phyloP scores from a whole-genome alignment of 495 filamentous ascomycete species.

The Annulohypoxylon maeteangense region DNA sequence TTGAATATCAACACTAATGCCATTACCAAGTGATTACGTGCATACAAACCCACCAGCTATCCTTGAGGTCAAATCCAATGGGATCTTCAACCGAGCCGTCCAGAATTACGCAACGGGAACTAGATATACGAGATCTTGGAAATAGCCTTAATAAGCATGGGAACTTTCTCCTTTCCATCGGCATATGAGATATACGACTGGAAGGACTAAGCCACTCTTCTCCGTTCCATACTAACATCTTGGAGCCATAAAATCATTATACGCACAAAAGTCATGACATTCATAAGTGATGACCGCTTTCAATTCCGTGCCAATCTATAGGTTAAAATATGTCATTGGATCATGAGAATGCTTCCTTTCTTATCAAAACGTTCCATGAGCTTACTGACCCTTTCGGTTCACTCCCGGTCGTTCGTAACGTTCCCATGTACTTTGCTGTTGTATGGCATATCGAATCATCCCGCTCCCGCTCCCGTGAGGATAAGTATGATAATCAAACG shows the following conservation, averaged over 20 bases:
- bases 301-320: conserved; percentile 2
- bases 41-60: neutral
- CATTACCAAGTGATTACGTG: conserved; percentile 10
- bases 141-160: neutral
- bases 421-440: neutral
- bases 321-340: neutral
- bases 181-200: neutral
- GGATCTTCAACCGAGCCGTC: neutral
- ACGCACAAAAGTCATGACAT: neutral
- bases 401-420: neutral
- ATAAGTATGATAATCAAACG: conserved; percentile 4
- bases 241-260: neutral
- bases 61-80: neutral
- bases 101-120: neutral
- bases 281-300: conserved; percentile 8
- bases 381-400: neutral
- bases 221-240: neutral
- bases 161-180: neutral
- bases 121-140: neutral
- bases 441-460: neutral
- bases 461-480: conserved; percentile 7
- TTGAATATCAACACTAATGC: neutral
- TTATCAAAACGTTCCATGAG: neutral
- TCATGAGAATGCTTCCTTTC: neutral
- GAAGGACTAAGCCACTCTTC: neutral